These are phyloP conservation scores for Neurospora sp. DNA, from an alignment of 495 filamentous ascomycete genomes.

Conservation along the genomic window DNA sequence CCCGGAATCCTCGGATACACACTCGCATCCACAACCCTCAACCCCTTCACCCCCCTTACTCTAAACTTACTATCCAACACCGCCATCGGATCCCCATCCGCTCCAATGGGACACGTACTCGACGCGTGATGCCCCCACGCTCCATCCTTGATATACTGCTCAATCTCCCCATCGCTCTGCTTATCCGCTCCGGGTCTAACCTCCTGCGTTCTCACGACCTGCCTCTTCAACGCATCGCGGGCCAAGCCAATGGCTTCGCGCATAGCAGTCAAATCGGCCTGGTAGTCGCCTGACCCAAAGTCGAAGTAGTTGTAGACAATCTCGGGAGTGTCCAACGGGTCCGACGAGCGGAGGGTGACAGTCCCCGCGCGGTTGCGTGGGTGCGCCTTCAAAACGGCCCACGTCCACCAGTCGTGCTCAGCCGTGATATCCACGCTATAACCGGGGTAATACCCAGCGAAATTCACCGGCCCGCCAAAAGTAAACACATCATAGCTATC, in stretches of 20 bases:
- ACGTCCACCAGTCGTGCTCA: constrained; percentile 33
- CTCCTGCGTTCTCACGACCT: constrained; percentile 30
- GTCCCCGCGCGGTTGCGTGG: constrained; percentile 41
- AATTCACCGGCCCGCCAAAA: constrained; percentile 42
- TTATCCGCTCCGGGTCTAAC: constrained; percentile 39
- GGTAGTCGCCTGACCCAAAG: constrained; percentile 8
- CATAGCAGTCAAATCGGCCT: constrained; percentile 37
- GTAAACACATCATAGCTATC: constrained; percentile 40
- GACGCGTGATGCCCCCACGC: constrained; percentile 56
- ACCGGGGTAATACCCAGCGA: constrained; percentile 43
- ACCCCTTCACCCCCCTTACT: constrained; percentile 44
- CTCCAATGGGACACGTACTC: constrained; percentile 47
- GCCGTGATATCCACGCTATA: constrained; percentile 21
- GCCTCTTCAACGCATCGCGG: constrained; percentile 29
- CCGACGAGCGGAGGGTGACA: constrained; percentile 37
- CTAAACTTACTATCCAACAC: constrained; percentile 49
- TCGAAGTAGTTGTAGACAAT: constrained; percentile 45
- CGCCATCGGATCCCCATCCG: constrained; percentile 42
- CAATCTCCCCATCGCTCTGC: constrained; percentile 27
- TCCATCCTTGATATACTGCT: constrained; percentile 39
- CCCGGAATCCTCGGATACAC: constrained; percentile 50
- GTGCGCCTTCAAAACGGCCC: constrained; percentile 43
- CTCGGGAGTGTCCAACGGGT: constrained; percentile 43
- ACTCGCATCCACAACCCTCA: constrained; percentile 53
- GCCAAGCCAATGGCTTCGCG: constrained; percentile 37